Evolutionary conservation across 495 filamentous ascomycete genomes (phyloP), one percentile per base, ranked within the genome.

Genomic region (Penicillium fimorum): DNA sequence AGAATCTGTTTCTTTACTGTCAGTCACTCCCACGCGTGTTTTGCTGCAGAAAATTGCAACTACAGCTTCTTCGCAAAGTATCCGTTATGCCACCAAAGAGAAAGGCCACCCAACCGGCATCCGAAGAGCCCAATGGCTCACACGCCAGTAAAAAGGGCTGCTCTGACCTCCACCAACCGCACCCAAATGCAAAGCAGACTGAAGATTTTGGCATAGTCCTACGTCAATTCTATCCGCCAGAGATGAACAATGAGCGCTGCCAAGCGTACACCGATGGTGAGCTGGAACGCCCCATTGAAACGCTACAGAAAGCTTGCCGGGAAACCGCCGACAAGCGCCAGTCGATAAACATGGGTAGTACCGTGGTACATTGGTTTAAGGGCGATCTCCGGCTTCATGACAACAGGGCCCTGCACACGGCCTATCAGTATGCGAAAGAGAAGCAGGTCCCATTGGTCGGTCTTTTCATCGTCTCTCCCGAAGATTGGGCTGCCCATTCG

Each of bases 331-430:
- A 70, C 1, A 58, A 58, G n/a, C 75, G 84, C 0, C 58, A 69
- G 25, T 63, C 70, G 1, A 75, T 86, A 3, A 53, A 66, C 9
- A 71, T 81, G 3, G 80, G 80, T 33, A 75, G 82, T 27, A 84
- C 86, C 0, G 90, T 96, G 0, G 83, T 96, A 6, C 89, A 96
- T 72, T 96, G 92, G 92, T 96, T 92, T 74, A 94, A 95, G 69
- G 84, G 83, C 53, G 92, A 96, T 68, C 70, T 96, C 46, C 78
- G 92, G 6, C 76, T 81, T 1, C 62, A 72, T 6, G 92, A 96
- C 63, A 96, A 96, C 62, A 85, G 85, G 17, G 84, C 84, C 0
- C 67, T 96, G 43, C 76, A 80, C 59, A 67, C 82, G 56, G 92
- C 92, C 3, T 85, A 79, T 41, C 74, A 85, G 58, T 83, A 83